Percentiles rank a stretch among this genome's conserved stretches.
These are phyloP conservation scores for Zoysia japonica DNA, from an alignment of 176 grass and related monocot genomes.

Conservation along the genomic window DNA sequence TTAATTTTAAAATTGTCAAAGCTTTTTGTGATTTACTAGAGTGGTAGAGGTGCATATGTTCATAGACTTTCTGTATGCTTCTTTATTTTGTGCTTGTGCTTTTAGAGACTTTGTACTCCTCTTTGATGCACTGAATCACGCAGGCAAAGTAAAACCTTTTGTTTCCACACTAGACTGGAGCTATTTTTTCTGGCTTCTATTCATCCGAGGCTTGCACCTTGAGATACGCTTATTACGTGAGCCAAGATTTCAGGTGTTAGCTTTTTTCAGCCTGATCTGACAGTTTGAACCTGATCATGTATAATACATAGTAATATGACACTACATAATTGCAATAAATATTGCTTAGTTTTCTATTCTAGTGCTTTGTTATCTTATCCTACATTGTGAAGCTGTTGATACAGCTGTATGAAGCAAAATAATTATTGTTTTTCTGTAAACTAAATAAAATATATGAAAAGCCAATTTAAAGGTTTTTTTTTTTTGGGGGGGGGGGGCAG, in stretches of 20 bases:
- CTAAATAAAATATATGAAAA: not conserved
- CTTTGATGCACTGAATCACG: not conserved
- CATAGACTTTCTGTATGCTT: too few relatives aligned
- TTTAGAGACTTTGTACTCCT: not conserved
- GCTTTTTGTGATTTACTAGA: not conserved
- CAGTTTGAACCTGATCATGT: not conserved
- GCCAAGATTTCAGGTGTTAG: not conserved
- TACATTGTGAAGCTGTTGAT: not conserved
- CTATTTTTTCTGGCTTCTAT: not conserved
- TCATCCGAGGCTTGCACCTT: not conserved
- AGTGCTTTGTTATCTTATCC: not conserved
- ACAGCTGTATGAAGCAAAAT: not conserved
- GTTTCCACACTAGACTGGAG: not conserved
- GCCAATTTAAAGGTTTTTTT: not conserved
- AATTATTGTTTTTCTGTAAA: not conserved
- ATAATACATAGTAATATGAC: not conserved
- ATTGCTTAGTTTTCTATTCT: not conserved
- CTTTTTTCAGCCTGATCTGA: not conserved
- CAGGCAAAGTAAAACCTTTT: not conserved
- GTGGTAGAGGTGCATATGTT: too few relatives aligned
- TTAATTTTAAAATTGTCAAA: not conserved
- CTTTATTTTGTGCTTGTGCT: not conserved
- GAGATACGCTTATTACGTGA: not conserved
- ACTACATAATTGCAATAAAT: not conserved
- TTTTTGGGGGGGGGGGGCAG: not conserved